Evolutionary conservation across 306 rosid genomes (phyloP), one percentile per base, ranked within the genome.

Genomic region (Prinsepia uniflora): DNA sequence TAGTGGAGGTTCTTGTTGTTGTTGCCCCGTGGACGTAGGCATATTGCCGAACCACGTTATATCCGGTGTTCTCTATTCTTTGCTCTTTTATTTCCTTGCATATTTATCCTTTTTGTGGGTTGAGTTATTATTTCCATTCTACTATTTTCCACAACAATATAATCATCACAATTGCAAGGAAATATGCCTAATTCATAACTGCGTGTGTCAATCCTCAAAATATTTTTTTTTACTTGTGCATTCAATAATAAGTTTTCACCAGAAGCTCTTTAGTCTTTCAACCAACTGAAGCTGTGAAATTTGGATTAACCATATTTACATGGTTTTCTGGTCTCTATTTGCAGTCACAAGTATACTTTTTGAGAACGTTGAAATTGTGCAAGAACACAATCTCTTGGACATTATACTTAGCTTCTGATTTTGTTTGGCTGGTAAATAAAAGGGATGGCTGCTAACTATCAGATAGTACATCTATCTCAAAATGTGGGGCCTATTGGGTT

Each of bases 301-400:
- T 52, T 43, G 45, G 48, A 73, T 42, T 8, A 42, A 0, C 5
- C 10, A 61, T 14, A 14, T 20, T 13, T 56, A 20, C 48, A 10
- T 6, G 22, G 58, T 49, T 64, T 24, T n/a, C 44, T 73, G 55
- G 70, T n/a, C 64, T 67, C 44, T 73, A 14, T 72, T 19, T 50
- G 18, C 62, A 24, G 5, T 2, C 7, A 50, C 39, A 54, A 22
- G 34, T 6, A 11, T 14, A 13, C 17, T 47, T 58, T 58, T 58
- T 30, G 42, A 58, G 8, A 12, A 40, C 34, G 24, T 43, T 11
- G 6, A 53, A 11, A 42, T 40, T 24, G 70, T 62, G 19, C 18
- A 40, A 41, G 54, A 60, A 50, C 64, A 68, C 22, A 50, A 36
- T 6, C 64, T 61, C 54, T 49, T 63, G 40, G 54, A 44, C 11